phyloP scores from a whole-genome alignment of 1,284 basidiomycete genomes.

The Tranzscheliella williamsii region DNA sequence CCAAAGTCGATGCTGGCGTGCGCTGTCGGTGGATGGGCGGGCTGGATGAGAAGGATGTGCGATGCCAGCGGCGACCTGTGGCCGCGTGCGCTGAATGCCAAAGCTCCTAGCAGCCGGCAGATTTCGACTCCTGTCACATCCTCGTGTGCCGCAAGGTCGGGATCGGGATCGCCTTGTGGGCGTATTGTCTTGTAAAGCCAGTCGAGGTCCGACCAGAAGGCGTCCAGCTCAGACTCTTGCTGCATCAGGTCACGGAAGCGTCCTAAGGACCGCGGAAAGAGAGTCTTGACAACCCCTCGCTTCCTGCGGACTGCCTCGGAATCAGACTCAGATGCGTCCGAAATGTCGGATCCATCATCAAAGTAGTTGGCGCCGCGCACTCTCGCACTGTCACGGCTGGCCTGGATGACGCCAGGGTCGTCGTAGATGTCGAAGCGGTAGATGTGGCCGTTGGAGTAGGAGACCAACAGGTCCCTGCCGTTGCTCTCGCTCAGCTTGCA shows the following conservation, averaged over 20 bases:
- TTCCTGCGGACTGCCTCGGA: not conserved
- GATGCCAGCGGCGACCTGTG: not conserved
- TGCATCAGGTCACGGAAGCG: no score
- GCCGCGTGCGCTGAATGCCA: not conserved
- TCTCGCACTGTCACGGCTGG: conserved; percentile 9
- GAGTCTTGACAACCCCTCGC: not conserved
- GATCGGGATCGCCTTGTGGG: not conserved
- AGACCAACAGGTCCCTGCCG: conserved; percentile 51
- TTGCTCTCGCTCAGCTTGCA: conserved; percentile 52
- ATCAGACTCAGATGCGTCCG: not conserved
- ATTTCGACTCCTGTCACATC: not conserved
- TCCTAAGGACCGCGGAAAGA: not conserved
- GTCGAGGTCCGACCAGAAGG: not conserved
- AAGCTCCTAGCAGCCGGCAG: not conserved
- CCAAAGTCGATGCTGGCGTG: no score
- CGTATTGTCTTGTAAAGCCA: not conserved
- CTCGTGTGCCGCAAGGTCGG: no score
- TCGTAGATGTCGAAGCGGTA: conserved; percentile 58
- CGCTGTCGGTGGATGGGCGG: no score
- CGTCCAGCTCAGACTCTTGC: not conserved
- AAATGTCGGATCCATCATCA: no score
- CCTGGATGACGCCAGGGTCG: conserved; percentile 29
- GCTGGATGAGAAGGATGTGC: no score
- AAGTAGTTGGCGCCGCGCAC: not conserved
- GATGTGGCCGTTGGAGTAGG: conserved; percentile 49